Base-by-base conservation (phyloP, 2,329 filamentous ascomycete genomes). In the Trichoderma sp. region DNA sequence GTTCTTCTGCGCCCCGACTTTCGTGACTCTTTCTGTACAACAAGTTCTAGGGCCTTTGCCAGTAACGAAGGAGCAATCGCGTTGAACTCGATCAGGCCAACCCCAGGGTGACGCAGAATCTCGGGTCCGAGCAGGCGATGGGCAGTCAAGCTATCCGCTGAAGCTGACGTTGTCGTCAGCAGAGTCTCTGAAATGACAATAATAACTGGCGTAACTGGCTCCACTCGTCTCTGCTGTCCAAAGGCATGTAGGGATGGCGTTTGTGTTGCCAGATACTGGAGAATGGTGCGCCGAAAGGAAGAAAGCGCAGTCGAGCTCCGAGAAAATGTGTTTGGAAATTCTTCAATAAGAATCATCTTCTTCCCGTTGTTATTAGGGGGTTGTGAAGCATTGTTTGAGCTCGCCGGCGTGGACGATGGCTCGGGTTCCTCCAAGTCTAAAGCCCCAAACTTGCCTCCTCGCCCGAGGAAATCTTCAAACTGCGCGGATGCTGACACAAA, bases 151-250 rank as follows among this genome's bases (percentile, higher is more conserved):
- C 93, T 98, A 78, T 98, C 95, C 13, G 93, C 90, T 11, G 92
- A 90, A 2, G 94, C 92, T 3, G 93, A 95, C 8, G 91, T 94
- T 1, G 94, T 96, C 0, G 93, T 95, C 17, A 97, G 83, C 15
- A 97, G 84, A 0, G 94, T 97, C 81, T 99, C 96, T 0, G 96
- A 98, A 65, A 99, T 90, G 71, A 99, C 88, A 83, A 99, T 91
- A 36, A 99, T 88, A 43, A 98, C 86, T 0, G 96, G 96, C 1
- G 88, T 90, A 30, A 90, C 84, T 11, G 85, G 81, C 4, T 87
- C 85, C 65, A 76, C 75, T 36, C 76, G 80, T 63, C 77, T 81
- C 75, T 81, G 84, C 73, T 77, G 84, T 26, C 80, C 82, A 79
- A 84, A 87, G 71, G 80, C 78, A 34, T 85, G 80, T 15, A 88